A percentile compares a stretch with the other conserved stretches of the same genome.
phyloP scores from a whole-genome alignment of 176 grass and related monocot genomes.

The Aegilops umbellulata region DNA sequence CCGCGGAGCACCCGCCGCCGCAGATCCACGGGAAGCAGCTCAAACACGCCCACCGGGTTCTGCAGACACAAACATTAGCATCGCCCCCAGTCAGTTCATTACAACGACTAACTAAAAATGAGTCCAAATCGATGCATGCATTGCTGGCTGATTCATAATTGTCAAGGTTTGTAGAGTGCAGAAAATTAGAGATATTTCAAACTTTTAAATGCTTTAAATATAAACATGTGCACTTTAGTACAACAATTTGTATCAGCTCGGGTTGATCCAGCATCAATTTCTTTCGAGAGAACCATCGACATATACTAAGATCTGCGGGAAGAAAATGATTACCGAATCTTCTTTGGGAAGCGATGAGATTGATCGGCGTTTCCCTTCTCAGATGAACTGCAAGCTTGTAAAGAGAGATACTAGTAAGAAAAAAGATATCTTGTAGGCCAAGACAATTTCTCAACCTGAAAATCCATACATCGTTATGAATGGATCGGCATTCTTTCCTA shows the following conservation, averaged over 20 bases:
- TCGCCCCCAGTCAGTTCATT: not conserved
- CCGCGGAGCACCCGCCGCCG: conserved; percentile 17
- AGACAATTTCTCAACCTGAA: conserved; percentile 46
- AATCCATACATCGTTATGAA: conserved; percentile 60
- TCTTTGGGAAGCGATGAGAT: conserved; percentile 31
- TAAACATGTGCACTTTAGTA: not conserved
- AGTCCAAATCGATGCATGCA: not conserved
- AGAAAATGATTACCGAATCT: conserved; percentile 33
- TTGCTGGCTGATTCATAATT: not conserved
- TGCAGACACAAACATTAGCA: not conserved
- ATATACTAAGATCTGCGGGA: not conserved
- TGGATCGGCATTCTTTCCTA: conserved; percentile 47
- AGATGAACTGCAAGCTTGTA: conserved; percentile 33
- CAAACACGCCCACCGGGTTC: conserved; percentile 22
- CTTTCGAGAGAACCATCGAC: not conserved
- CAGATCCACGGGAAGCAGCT: conserved; percentile 54
- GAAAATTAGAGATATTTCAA: not conserved
- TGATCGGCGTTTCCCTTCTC: conserved; percentile 21
- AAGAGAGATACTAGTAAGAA: conserved; percentile 34
- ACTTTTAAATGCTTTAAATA: not conserved
- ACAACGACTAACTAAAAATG: not conserved
- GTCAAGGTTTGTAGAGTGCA: not conserved
- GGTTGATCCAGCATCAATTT: not conserved
- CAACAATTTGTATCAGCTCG: not conserved
- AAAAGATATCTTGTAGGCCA: conserved; percentile 10